phyloP scores from a whole-genome alignment of 768 basidiomycete genomes.

The Gymnopilus dilepis region DNA sequence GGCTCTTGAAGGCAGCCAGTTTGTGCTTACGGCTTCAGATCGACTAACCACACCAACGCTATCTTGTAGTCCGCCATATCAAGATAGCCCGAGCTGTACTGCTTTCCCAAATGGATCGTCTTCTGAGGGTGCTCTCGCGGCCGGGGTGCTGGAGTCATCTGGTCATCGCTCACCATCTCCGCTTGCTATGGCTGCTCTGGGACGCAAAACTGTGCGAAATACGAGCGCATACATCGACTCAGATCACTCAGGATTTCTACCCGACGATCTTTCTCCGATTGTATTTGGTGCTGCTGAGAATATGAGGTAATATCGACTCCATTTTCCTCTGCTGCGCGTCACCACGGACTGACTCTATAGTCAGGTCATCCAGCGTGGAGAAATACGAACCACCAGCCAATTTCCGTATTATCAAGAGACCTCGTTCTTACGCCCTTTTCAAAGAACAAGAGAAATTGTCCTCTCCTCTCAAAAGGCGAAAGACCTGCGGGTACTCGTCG shows the following conservation, averaged over 20 bases:
- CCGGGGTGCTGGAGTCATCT: background rate
- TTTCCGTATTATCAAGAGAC: conserved; percentile 26
- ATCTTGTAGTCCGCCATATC: too few species aligned
- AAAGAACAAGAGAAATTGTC: background rate
- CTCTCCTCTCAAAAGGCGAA: conserved; percentile 16
- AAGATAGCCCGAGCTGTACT: too few species aligned
- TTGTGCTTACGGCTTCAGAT: background rate
- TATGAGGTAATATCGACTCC: too few species aligned
- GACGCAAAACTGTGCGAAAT: background rate
- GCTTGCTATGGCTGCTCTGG: background rate
- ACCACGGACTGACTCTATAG: too few species aligned
- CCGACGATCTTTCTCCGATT: conserved; percentile 14
- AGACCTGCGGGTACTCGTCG: conserved; percentile 1
- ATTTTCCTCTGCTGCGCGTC: too few species aligned
- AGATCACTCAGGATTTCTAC: background rate
- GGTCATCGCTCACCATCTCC: background rate
- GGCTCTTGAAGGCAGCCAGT: background rate
- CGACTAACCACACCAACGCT: too few species aligned
- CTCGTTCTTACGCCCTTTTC: conserved; percentile 14
- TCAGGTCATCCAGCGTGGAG: background rate
- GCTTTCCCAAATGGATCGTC: too few species aligned
- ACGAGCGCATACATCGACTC: background rate
- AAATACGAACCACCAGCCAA: background rate
- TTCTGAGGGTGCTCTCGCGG: background rate
- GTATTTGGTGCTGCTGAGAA: background rate